Percentiles rank a stretch among this genome's conserved stretches.
phyloP scores from a whole-genome alignment of 345 rosid species.

The Clausena lansium region DNA sequence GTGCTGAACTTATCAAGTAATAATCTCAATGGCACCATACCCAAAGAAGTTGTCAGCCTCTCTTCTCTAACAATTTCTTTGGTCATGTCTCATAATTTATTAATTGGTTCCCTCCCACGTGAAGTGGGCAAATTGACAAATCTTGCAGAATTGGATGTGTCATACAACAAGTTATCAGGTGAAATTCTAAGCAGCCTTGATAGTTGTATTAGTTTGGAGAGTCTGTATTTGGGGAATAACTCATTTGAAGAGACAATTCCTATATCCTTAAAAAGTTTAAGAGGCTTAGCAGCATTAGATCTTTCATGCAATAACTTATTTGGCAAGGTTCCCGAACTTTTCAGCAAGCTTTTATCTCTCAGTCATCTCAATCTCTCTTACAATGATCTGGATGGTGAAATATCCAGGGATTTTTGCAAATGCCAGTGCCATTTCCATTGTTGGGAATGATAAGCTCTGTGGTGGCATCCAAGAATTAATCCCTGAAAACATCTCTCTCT shows the following conservation, averaged over 20 bases:
- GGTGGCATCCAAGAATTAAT: slow-evolving; percentile 11
- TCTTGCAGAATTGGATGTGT: neutral
- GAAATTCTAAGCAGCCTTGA: slow-evolving; percentile 5
- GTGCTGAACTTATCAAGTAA: neutral
- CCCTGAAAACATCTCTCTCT: neutral
- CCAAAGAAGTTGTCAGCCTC: neutral
- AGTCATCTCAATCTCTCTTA: slow-evolving; percentile 17
- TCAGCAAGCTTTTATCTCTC: neutral
- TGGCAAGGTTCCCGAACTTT: slow-evolving; percentile 20
- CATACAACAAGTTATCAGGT: neutral
- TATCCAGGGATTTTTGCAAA: slow-evolving; percentile 18
- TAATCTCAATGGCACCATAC: slow-evolving; percentile 9
- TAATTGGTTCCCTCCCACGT: neutral
- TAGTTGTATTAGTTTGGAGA: neutral
- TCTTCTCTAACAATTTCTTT: slow-evolving; percentile 4
- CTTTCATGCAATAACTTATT: slow-evolving; percentile 18
- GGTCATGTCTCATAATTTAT: neutral
- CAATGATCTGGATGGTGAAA: slow-evolving; percentile 18
- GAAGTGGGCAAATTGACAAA: slow-evolving; percentile 6
- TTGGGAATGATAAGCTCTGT: slow-evolving; percentile 24
- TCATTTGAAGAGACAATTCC: slow-evolving; percentile 18
- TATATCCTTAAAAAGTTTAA: slow-evolving; percentile 2
- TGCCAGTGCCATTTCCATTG: slow-evolving; percentile 14
- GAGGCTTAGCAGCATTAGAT: slow-evolving; percentile 18
- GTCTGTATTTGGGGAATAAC: slow-evolving; percentile 18